Evolutionary conservation across 2,329 filamentous ascomycete species (phyloP), one percentile per base, ranked within the genome.

Genomic region (Alternaria arbusti): DNA sequence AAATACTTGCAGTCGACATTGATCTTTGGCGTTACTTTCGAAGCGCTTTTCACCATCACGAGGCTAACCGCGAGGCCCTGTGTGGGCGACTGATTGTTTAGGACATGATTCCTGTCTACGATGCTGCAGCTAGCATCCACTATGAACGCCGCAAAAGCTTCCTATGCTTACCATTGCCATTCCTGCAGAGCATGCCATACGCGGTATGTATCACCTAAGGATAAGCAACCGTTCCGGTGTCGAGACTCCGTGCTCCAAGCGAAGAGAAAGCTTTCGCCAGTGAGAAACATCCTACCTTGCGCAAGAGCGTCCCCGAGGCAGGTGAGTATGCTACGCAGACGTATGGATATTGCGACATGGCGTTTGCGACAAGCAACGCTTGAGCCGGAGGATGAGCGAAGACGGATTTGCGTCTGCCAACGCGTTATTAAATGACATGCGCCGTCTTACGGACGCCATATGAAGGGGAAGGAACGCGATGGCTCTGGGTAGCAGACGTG

Each of bases 1-100:
- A 12, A 57, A 20, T 32, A 26, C 36, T 55, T 59, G 51, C 59
- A 13, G 43, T 57, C 26, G 15, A 47, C 44, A 64, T 58, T 67
- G 63, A 69, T 57, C 50, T 49, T 57, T 28, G 50, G 59, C 57
- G 50, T 47, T 54, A 52, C 40, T 25, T 59, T 43, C 47, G 30
- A 28, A 47, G 30, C 65, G 47, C 25, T 32, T n/a, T 46, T 60
- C 20, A 49, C 22, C 44, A 58, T 59, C 54, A 64, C 59, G 30
- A 46, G 52, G 74, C 75, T 77, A 71, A 77, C 72, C 54, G 64
- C 50, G 45, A 68, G 66, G 73, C 73, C 74, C 70, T 50, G 15
- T 30, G n/a, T 54, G 73, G 73, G 73, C 69, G 63, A 67, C 65
- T 70, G 57, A 60, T 67, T 50, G 43, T 57, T 10, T 67, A 78